phyloP scores from a whole-genome alignment of 1,284 basidiomycete species.

The Cyathus pygmaeus region DNA sequence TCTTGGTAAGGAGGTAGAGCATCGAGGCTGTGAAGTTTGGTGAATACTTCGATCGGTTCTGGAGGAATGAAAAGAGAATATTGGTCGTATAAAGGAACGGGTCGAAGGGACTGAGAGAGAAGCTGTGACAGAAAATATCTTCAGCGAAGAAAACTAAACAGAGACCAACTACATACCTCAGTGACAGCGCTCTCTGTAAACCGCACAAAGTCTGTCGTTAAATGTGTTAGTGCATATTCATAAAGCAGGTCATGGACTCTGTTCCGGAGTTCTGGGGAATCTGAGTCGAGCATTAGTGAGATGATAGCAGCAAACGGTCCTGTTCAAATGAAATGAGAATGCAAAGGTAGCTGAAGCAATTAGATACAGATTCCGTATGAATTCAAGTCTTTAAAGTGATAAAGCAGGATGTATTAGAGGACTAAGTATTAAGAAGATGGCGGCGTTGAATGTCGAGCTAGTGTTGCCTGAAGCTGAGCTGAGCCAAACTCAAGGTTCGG shows the following conservation, averaged over 20 bases:
- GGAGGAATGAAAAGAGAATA: slow-evolving; percentile 57
- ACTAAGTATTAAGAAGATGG: too few species aligned
- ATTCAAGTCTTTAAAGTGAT: too few species aligned
- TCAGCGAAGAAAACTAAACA: neutral
- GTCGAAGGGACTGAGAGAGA: slow-evolving; percentile 50
- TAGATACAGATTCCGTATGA: too few species aligned
- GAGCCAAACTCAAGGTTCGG: too few species aligned
- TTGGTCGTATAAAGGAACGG: slow-evolving; percentile 59
- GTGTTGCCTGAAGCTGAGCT: too few species aligned
- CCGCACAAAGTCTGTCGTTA: slow-evolving; percentile 64
- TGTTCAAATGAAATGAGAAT: too few species aligned
- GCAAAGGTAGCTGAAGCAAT: too few species aligned
- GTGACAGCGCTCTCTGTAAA: slow-evolving; percentile 61
- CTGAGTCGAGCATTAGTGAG: neutral
- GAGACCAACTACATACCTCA: slow-evolving; percentile 47
- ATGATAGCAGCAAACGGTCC: neutral
- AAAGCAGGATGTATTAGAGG: too few species aligned
- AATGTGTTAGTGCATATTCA: slow-evolving; percentile 62
- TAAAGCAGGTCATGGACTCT: slow-evolving; percentile 65
- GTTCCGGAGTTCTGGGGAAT: slow-evolving; percentile 32
- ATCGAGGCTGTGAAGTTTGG: slow-evolving; percentile 40
- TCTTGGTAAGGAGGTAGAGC: slow-evolving; percentile 55
- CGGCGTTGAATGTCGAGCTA: too few species aligned
- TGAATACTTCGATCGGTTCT: slow-evolving; percentile 60
- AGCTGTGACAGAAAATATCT: slow-evolving; percentile 44